phyloP scores from a whole-genome alignment of 192 early-diverging fungal species.

The Spizellomyces sp. region DNA sequence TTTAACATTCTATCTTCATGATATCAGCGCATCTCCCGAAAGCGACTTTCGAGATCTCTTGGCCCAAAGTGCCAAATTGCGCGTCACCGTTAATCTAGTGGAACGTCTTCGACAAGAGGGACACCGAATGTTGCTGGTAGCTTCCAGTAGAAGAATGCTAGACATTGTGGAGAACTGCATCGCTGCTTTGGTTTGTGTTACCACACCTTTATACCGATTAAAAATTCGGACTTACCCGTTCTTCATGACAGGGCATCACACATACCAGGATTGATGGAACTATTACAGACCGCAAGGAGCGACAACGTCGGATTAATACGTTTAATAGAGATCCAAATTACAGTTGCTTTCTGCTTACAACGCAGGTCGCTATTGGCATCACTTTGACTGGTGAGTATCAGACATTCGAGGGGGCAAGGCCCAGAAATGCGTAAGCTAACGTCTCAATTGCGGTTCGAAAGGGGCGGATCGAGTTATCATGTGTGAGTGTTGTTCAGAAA shows the following conservation, averaged over 20 bases:
- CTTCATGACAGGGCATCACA: background rate
- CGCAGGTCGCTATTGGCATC: slow-evolving; percentile 30
- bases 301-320: slow-evolving; percentile 29
- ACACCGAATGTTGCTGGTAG: slow-evolving; percentile 18
- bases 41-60: background rate
- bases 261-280: slow-evolving; percentile 25
- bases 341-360: slow-evolving; percentile 23
- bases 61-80: slow-evolving; percentile 22
- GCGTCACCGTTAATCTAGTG: slow-evolving; percentile 9
- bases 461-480: slow-evolving; percentile 26
- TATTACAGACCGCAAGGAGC: slow-evolving; percentile 26
- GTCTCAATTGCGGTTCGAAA: no score
- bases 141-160: slow-evolving; percentile 22
- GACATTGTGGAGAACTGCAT: slow-evolving; percentile 30
- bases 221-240: background rate
- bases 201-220: background rate
- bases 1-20: background rate
- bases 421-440: background rate
- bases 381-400: slow-evolving; percentile 10
- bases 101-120: slow-evolving; percentile 1
- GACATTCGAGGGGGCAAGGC: background rate
- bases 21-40: no score
- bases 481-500: background rate
- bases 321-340: slow-evolving; percentile 18
- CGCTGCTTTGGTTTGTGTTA: background rate